These are phyloP conservation scores for Pulveroboletus sp. DNA, from an alignment of 768 basidiomycete genomes.

Conservation along the genomic window DNA sequence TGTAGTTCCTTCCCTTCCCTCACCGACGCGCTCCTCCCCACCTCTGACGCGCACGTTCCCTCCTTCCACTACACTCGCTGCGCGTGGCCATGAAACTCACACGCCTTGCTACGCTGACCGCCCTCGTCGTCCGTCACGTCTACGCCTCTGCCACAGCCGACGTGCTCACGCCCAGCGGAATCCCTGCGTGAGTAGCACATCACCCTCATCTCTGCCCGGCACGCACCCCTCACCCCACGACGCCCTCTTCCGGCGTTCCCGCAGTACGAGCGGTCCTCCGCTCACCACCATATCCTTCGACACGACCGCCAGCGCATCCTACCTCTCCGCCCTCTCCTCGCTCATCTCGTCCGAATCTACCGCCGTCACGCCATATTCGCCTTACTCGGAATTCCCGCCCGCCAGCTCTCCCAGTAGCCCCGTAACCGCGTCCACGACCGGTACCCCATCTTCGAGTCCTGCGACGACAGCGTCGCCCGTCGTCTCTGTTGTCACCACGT, in stretches of 20 bases:
- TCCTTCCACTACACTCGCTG: background rate
- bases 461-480: background rate
- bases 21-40: background rate
- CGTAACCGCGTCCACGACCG: background rate
- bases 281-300: slow-evolving; percentile 18
- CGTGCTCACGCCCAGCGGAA: slow-evolving; percentile 9
- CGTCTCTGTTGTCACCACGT: background rate
- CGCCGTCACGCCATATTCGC: slow-evolving; percentile 8
- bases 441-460: background rate
- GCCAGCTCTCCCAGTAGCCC: background rate
- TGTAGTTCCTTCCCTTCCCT: too few species aligned
- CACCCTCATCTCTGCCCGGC: background rate
- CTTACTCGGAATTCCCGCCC: background rate
- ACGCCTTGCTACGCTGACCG: slow-evolving; percentile 1
- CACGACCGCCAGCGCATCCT: slow-evolving; percentile 18
- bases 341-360: slow-evolving; percentile 27
- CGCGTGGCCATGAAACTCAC: slow-evolving; percentile 13
- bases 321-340: slow-evolving; percentile 20
- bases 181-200: slow-evolving; percentile 17
- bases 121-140: slow-evolving; percentile 7
- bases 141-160: slow-evolving; percentile 3
- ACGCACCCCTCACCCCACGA: background rate
- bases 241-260: too few species aligned
- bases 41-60: background rate
- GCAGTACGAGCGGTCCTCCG: slow-evolving; percentile 22